phyloP scores from a whole-genome alignment of 495 filamentous ascomycete species.

The Hypoxylon rickii region DNA sequence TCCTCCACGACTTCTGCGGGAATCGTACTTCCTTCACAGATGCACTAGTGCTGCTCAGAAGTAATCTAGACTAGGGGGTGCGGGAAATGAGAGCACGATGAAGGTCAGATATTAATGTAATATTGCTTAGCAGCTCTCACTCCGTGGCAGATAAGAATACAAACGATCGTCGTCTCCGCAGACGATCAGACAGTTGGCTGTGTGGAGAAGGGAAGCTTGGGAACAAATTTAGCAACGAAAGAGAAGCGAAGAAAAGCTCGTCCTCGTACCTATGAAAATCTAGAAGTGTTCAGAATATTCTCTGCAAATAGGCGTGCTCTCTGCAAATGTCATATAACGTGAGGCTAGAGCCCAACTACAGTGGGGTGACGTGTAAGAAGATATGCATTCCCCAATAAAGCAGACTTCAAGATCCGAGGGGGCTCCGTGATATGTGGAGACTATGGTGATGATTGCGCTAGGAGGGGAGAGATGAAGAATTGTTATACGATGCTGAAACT shows the following conservation, averaged over 20 bases:
- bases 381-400: slow-evolving; percentile 30
- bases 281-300: slow-evolving; percentile 20
- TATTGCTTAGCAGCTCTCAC: slow-evolving; percentile 2
- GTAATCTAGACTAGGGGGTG: background rate
- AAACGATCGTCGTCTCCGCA: slow-evolving; percentile 23
- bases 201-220: slow-evolving; percentile 18
- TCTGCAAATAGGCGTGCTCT: slow-evolving; percentile 10
- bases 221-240: slow-evolving; percentile 9
- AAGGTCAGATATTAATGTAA: slow-evolving; percentile 5
- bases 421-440: slow-evolving; percentile 26
- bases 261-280: slow-evolving; percentile 14
- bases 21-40: slow-evolving; percentile 9
- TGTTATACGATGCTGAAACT: slow-evolving; percentile 20
- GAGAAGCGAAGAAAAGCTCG: slow-evolving; percentile 6
- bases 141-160: slow-evolving; percentile 9
- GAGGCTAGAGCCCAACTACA: slow-evolving; percentile 32
- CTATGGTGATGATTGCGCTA: slow-evolving; percentile 9
- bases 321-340: slow-evolving; percentile 39
- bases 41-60: slow-evolving; percentile 1
- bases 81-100: background rate
- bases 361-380: slow-evolving; percentile 38
- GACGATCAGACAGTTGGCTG: slow-evolving; percentile 21
- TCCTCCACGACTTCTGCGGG: slow-evolving; percentile 25
- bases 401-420: slow-evolving; percentile 16
- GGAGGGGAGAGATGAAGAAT: background rate